Percentiles rank a stretch among this genome's conserved stretches.
These are phyloP conservation scores for Mycena amicta DNA, from an alignment of 768 basidiomycete species.

Conservation along the genomic window DNA sequence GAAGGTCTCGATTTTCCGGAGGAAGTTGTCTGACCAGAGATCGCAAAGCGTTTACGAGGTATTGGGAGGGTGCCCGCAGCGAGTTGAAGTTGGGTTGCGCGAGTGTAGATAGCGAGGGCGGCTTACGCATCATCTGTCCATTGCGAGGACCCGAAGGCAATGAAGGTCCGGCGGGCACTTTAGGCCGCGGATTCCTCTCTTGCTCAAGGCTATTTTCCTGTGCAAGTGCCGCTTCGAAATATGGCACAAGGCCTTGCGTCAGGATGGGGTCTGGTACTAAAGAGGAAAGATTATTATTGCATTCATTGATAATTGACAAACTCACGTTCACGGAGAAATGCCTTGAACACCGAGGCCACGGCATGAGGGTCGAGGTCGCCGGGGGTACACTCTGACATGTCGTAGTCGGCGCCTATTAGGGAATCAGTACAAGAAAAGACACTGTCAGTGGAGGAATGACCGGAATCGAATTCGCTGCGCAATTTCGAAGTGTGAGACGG, in stretches of 20 bases:
- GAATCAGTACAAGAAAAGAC: conserved; percentile 12
- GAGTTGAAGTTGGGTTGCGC: conserved; percentile 70
- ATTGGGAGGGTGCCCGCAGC: conserved; percentile 61
- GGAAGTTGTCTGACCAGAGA: conserved; percentile 72
- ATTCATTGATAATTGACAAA: conserved; percentile 21
- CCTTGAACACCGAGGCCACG: conserved; percentile 90
- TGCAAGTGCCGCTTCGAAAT: conserved; percentile 77
- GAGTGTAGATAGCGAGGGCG: conserved; percentile 79
- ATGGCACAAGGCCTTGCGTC: conserved; percentile 67
- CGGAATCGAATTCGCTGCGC: conserved; percentile 80
- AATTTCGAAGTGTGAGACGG: conserved; percentile 78
- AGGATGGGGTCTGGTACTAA: conserved; percentile 87
- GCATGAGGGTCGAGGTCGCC: conserved; percentile 94
- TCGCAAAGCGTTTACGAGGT: conserved; percentile 59
- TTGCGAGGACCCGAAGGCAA: conserved; percentile 44
- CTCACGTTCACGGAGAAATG: conserved; percentile 90
- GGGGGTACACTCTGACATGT: conserved; percentile 75
- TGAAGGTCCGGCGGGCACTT: conserved; percentile 27
- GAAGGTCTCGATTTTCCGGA: conserved; percentile 79
- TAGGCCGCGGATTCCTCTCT: conserved; percentile 29
- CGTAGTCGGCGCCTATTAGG: conserved; percentile 76
- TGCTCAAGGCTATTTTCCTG: conserved; percentile 49
- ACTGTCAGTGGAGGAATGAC: too few relatives aligned
- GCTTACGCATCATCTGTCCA: conserved; percentile 59
- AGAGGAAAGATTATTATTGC: conserved; percentile 2